Percentiles rank a stretch among this genome's conserved stretches.
These are phyloP conservation scores for Leucocoprinus leucothites DNA, from an alignment of 768 basidiomycete species.

Conservation along the genomic window DNA sequence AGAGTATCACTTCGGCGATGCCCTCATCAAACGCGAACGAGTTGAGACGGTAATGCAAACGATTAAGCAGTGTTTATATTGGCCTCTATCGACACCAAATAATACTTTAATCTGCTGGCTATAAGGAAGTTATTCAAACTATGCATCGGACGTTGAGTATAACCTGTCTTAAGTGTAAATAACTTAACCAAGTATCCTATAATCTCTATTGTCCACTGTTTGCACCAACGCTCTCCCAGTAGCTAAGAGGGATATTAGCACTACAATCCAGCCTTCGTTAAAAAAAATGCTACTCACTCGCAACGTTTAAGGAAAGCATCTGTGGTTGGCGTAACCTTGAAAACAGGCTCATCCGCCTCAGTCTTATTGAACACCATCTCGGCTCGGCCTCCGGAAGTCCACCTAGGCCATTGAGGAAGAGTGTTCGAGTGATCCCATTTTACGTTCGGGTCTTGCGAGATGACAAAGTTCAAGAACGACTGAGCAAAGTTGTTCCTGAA, in stretches of 20 bases:
- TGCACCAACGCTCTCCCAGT: conserved; percentile 4
- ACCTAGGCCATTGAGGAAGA: conserved; percentile 33
- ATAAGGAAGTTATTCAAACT: too few species aligned
- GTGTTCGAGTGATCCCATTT: conserved; percentile 27
- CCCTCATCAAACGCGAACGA: too few species aligned
- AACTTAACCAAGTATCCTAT: too few species aligned
- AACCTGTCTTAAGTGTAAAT: too few species aligned
- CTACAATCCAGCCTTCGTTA: not conserved
- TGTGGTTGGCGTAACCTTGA: not conserved
- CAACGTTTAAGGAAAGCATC: conserved; percentile 4
- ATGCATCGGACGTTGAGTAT: too few species aligned
- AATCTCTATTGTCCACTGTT: conserved; percentile 3
- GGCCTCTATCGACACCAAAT: too few species aligned
- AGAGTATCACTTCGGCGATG: too few species aligned
- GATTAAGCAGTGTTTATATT: too few species aligned
- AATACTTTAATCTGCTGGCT: too few species aligned
- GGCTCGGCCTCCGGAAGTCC: conserved; percentile 16
- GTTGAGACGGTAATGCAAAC: too few species aligned
- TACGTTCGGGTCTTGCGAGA: conserved; percentile 27
- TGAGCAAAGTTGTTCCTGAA: conserved; percentile 35
- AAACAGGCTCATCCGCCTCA: conserved; percentile 21
- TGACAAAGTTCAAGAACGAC: conserved; percentile 35
- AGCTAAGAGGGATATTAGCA: not conserved
- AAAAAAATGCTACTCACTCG: not conserved
- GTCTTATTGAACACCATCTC: conserved; percentile 51